Conservation (phyloP, 1,284 basidiomycete species). For the Puccinia coronata region DNA sequence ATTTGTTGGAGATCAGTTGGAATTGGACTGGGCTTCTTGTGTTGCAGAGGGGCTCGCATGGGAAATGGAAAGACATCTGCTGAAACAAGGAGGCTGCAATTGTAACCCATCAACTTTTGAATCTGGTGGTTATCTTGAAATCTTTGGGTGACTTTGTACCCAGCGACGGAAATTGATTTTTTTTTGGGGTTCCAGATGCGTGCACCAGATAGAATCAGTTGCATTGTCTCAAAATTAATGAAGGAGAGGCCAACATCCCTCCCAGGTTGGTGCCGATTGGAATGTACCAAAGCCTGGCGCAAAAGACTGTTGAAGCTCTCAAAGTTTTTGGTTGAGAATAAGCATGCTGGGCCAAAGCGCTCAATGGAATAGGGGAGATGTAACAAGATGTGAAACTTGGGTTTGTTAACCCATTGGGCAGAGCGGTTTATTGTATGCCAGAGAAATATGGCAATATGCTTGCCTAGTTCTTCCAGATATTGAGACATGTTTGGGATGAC, state of each 20-base stretch:
- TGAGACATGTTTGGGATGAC: conserved; percentile 57
- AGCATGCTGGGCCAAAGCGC: neutral
- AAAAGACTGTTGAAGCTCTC: neutral
- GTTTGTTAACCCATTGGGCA: conserved; percentile 60
- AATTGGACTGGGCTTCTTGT: neutral
- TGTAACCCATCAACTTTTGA: neutral
- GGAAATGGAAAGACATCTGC: neutral
- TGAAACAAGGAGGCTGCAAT: neutral
- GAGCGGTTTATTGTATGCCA: conserved; percentile 55
- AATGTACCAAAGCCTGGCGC: neutral
- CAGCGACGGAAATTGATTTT: neutral
- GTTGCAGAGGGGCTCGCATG: neutral
- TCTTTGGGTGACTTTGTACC: too few species aligned
- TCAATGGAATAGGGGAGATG: conserved; percentile 53
- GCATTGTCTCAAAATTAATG: neutral
- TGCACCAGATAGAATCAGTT: neutral
- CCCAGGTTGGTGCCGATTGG: neutral
- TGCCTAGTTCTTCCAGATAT: conserved; percentile 53
- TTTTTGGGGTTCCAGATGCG: neutral
- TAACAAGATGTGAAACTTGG: conserved; percentile 58
- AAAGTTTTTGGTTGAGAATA: neutral
- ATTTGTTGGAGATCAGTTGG: neutral
- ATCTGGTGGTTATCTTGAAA: too few species aligned
- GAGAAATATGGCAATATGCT: conserved; percentile 58
- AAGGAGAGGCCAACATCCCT: neutral